Evolutionary conservation across 2,329 filamentous ascomycete species (phyloP).

Genomic region (Diplodia sapinea): DNA sequence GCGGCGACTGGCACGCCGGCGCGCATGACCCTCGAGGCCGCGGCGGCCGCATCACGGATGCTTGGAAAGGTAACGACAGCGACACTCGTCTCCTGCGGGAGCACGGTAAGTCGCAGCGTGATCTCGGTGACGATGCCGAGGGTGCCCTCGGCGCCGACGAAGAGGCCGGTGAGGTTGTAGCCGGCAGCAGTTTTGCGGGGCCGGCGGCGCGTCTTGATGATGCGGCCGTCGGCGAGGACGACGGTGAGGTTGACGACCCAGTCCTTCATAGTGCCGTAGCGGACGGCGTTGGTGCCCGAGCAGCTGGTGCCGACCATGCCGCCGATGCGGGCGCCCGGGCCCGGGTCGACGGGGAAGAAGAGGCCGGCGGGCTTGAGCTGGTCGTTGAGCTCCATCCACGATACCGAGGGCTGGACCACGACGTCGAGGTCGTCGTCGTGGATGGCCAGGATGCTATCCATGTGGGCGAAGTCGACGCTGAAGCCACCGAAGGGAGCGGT

Average conservation of each 20-base stretch:
- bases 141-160: slow-evolving; percentile 82
- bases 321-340: slow-evolving; percentile 74
- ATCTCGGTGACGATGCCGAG: slow-evolving; percentile 82
- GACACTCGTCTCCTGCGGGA: slow-evolving; percentile 77
- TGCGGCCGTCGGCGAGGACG: slow-evolving; percentile 76
- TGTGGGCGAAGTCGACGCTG: slow-evolving; percentile 85
- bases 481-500: slow-evolving; percentile 84
- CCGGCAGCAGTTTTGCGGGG: slow-evolving; percentile 80
- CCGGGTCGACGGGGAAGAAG: slow-evolving; percentile 91
- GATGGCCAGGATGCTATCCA: slow-evolving; percentile 80
- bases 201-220: slow-evolving; percentile 78
- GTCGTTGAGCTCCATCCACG: slow-evolving; percentile 90
- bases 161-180: slow-evolving; percentile 80
- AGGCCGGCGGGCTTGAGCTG: slow-evolving; percentile 74
- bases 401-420: slow-evolving; percentile 86
- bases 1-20: slow-evolving; percentile 74
- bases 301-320: slow-evolving; percentile 82
- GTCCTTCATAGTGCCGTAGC: slow-evolving; percentile 86
- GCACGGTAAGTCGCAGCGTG: slow-evolving; percentile 77
- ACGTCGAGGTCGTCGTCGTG: slow-evolving; percentile 91
- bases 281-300: slow-evolving; percentile 77
- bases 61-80: slow-evolving; percentile 80
- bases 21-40: slow-evolving; percentile 75
- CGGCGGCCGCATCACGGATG: slow-evolving; percentile 75
- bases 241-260: slow-evolving; percentile 86